Evolutionary conservation across 2,329 filamentous ascomycete genomes (phyloP).

Genomic region (Xylaria hypoxylon): DNA sequence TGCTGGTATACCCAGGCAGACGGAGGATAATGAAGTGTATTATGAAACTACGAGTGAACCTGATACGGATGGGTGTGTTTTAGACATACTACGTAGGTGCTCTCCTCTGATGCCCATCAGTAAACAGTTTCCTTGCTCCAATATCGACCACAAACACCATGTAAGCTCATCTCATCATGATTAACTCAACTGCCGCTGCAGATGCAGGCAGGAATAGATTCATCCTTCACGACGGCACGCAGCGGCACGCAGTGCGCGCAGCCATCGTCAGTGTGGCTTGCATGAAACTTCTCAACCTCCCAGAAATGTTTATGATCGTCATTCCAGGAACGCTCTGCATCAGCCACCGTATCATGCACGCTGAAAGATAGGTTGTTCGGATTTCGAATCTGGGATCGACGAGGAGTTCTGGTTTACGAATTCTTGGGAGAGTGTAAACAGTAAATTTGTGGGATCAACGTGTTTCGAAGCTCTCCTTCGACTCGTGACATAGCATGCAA

Average conservation of each 20-base stretch:
- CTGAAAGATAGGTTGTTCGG: slow-evolving; percentile 23
- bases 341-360: slow-evolving; percentile 18
- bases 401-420: slow-evolving; percentile 4
- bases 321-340: slow-evolving; percentile 26
- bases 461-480: slow-evolving; percentile 1
- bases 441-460: not conserved
- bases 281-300: slow-evolving; percentile 36
- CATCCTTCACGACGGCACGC: slow-evolving; percentile 29
- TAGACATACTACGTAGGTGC: slow-evolving; percentile 18
- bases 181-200: slow-evolving; percentile 32
- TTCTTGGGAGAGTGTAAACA: not conserved
- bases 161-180: slow-evolving; percentile 30
- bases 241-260: not conserved
- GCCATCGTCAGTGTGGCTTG: slow-evolving; percentile 24
- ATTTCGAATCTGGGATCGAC: slow-evolving; percentile 24
- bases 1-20: slow-evolving; percentile 3
- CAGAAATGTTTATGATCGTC: slow-evolving; percentile 26
- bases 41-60: slow-evolving; percentile 23
- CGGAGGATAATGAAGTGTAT: slow-evolving; percentile 11
- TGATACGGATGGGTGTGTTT: slow-evolving; percentile 25
- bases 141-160: slow-evolving; percentile 21
- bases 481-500: slow-evolving; percentile 17
- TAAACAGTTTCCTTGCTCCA: not conserved
- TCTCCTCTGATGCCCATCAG: slow-evolving; percentile 5
- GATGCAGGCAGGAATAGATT: slow-evolving; percentile 27